A percentile compares a stretch with the other conserved stretches of the same genome.
phyloP scores from a whole-genome alignment of 2,329 filamentous ascomycete species.

The Lachnellula subtilissima region DNA sequence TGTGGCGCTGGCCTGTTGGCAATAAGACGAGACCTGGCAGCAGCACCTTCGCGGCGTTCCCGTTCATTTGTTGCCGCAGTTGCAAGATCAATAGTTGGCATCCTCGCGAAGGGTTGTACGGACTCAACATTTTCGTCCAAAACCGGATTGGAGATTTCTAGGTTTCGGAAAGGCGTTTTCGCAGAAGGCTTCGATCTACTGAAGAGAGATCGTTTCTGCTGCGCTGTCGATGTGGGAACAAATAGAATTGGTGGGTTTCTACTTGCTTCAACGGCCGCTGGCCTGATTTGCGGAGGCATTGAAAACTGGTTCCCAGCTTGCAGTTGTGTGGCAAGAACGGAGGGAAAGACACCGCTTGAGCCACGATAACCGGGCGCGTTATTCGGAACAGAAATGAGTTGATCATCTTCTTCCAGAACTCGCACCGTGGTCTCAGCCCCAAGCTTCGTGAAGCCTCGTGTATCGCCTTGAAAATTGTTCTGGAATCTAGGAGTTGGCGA shows the following conservation, averaged over 20 bases:
- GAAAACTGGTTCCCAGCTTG: slow-evolving; percentile 8
- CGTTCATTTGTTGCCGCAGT: slow-evolving; percentile 29
- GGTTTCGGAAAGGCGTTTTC: slow-evolving; percentile 23
- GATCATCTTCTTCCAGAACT: slow-evolving; percentile 4
- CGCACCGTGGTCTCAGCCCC: slow-evolving; percentile 13
- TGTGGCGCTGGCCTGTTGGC: slow-evolving; percentile 20
- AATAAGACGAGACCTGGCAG: slow-evolving; percentile 20
- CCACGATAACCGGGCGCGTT: slow-evolving; percentile 25
- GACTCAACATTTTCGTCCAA: slow-evolving; percentile 9
- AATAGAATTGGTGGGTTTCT: slow-evolving; percentile 1
- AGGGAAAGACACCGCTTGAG: slow-evolving; percentile 26
- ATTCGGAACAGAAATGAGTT: slow-evolving; percentile 3
- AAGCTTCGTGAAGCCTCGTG: slow-evolving; percentile 23
- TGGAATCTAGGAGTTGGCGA: slow-evolving; percentile 18
- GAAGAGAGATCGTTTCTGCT: slow-evolving; percentile 26
- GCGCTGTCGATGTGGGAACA: slow-evolving; percentile 2
- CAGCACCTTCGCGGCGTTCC: slow-evolving; percentile 24
- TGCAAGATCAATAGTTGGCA: slow-evolving; percentile 31
- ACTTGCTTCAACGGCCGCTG: slow-evolving; percentile 1
- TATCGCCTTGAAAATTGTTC: slow-evolving; percentile 15
- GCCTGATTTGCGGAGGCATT: slow-evolving; percentile 16
- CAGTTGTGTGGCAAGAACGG: slow-evolving; percentile 12
- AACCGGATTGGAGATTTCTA: slow-evolving; percentile 31
- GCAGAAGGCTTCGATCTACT: slow-evolving; percentile 18
- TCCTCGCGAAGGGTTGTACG: slow-evolving; percentile 23